These are phyloP conservation scores for Camellia granthamiana DNA, from an alignment of 148 eudicot genomes.

Conservation along the genomic window DNA sequence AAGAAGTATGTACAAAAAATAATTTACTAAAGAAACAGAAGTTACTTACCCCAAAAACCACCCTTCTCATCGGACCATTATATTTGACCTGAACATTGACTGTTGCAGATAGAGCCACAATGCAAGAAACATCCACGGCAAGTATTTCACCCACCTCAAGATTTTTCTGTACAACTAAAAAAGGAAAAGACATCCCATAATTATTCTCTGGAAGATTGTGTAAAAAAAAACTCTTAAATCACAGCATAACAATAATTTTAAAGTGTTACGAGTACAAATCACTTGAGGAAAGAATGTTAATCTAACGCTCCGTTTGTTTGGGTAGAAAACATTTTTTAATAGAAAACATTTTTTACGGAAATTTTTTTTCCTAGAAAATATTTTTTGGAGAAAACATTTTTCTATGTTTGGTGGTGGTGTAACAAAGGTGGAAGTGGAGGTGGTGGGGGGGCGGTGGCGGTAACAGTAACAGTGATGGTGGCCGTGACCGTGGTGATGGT, in stretches of 20 bases:
- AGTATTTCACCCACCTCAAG: conserved; percentile 91
- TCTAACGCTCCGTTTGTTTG: no score
- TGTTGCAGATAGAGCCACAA: conserved; percentile 70
- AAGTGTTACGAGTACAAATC: not conserved
- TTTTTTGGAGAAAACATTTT: no score
- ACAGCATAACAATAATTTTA: not conserved
- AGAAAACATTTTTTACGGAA: no score
- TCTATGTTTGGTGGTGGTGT: no score
- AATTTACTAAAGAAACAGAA: not conserved
- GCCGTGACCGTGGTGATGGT: no score
- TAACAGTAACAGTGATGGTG: no score
- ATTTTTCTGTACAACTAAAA: conserved; percentile 92
- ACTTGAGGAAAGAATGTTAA: not conserved
- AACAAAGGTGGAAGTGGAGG: no score
- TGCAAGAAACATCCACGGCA: conserved; percentile 77
- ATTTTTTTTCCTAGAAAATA: no score
- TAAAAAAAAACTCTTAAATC: not conserved
- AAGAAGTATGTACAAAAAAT: not conserved
- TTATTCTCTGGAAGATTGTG: not conserved
- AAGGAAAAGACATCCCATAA: conserved; percentile 1
- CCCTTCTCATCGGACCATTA: conserved; percentile 77
- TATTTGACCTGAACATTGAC: conserved; percentile 73
- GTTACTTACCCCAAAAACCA: conserved; percentile 79
- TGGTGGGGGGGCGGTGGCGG: no score
- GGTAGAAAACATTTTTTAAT: no score